These are phyloP conservation scores for Tolypocladium ophioglossoides DNA, from an alignment of 2,329 filamentous ascomycete species.

Conservation along the genomic window DNA sequence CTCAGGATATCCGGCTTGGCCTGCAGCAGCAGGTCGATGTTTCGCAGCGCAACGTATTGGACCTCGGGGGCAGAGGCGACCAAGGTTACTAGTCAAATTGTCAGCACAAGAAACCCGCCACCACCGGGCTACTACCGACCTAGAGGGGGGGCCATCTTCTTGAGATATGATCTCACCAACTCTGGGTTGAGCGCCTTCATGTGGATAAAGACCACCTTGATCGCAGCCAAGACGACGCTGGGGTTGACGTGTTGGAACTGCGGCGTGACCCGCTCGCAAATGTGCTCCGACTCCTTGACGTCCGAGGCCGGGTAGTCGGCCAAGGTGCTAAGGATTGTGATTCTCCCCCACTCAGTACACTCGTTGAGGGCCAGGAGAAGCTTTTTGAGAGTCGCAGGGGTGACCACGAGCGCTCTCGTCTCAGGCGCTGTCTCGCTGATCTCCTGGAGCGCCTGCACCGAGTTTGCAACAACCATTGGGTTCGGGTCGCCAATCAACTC, in stretches of 20 bases:
- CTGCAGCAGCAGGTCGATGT: slow-evolving; percentile 91
- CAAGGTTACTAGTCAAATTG: slow-evolving; percentile 59
- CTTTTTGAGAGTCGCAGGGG: slow-evolving; percentile 78
- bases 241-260: slow-evolving; percentile 99
- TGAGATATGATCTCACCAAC: slow-evolving; percentile 73
- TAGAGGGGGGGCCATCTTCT: slow-evolving; percentile 96
- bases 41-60: slow-evolving; percentile 91
- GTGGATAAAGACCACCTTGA: slow-evolving; percentile 95
- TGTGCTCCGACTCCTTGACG: slow-evolving; percentile 93
- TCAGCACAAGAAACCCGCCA: not conserved
- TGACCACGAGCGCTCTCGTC: slow-evolving; percentile 77
- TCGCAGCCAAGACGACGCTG: slow-evolving; percentile 90
- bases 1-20: slow-evolving; percentile 93
- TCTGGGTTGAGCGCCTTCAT: slow-evolving; percentile 79
- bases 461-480: slow-evolving; percentile 98
- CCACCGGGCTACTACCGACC: slow-evolving; percentile 38
- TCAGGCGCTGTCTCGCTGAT: slow-evolving; percentile 87
- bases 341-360: slow-evolving; percentile 95
- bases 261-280: slow-evolving; percentile 89
- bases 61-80: slow-evolving; percentile 94
- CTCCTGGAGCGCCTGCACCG: slow-evolving; percentile 84
- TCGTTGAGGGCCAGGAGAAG: slow-evolving; percentile 93
- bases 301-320: slow-evolving; percentile 83
- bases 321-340: slow-evolving; percentile 83
- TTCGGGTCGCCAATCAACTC: slow-evolving; percentile 96